Evolutionary conservation across 1,139 yeast genomes (phyloP), one percentile per base, ranked within the genome.

Genomic region (Yamadazyma atlantica): DNA sequence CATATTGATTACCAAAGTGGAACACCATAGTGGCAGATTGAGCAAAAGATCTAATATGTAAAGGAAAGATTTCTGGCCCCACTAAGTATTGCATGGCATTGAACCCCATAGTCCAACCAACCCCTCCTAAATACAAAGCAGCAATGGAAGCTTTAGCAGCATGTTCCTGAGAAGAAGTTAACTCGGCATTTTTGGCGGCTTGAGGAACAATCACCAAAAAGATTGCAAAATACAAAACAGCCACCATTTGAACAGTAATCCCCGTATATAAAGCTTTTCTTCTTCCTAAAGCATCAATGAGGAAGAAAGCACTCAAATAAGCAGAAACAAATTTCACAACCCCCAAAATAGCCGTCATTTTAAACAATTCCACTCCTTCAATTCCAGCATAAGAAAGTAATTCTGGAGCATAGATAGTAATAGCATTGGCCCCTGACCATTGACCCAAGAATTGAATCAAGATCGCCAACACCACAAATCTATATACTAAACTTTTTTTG

Each of bases 31-130:
- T 68, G 29, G 73, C 45, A 1, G 80, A 69, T 42, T 74, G 77
- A 19, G 82, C 83, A 47, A 75, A 60, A 9, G 75, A 69, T 50
- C 85, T 65, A 32, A 75, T 67, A 43, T 71, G 66, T 49, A 78
- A 62, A 18, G 85, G 85, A 56, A 78, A 72, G 37, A 79, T 68
- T 55, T 79, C 85, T 4, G 82, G 68, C 37, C 79, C 80, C 47
- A 79, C 58, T 45, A 80, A 65, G 49, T 78, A 80, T 54, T 79
- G 85, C 40, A 78, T 62, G 3, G 77, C 62, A 58, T 80, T 80
- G 68, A 75, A 80, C 8, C 85, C 85, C 60, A 78, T 55, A 13
- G 80, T 73, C 85, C 85, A 80, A 25, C 82, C 84, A 9, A 69
- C 58, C 41, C 84, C 85, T 29, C 73, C 63, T 32, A 78, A 48